Base-by-base conservation (phyloP, 352 stramenopile species). In the Globisporangium canariense region DNA sequence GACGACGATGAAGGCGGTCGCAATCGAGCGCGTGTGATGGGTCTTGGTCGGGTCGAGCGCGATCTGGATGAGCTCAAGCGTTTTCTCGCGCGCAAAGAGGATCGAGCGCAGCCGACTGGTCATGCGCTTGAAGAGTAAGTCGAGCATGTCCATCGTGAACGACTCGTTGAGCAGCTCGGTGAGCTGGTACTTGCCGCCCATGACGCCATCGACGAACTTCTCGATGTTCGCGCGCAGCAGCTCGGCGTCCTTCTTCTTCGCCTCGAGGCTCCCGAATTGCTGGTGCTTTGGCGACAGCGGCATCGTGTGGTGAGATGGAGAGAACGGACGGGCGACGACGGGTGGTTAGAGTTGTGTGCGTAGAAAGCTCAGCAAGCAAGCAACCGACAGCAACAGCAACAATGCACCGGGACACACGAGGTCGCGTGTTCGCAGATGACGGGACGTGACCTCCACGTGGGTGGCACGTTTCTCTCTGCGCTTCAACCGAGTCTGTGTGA, bases 41-140 rank as follows among this genome's bases (percentile, higher is more conserved):
- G 75, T 64, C 34, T 75, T 66, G 5, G 72, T 73, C 41, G 74
- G 64, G 57, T 94, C 75, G 30, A 94, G 67, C 59, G 85, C 80
- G 52, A 91, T 63, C 52, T 70, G 70, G 53, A 94, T 80, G 52
- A 94, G 74, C 77, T 94, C 85, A 50, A 85, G 71, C 67, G 78
- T 88, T 70, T 89, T 90, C 22, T 84, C 71, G 11, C 80, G 68
- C 18, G 79, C 72, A 64, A 94, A 94, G 18, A 94, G 69, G 55
- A 92, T 89, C 55, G 76, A 68, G 50, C 85, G 85, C 64, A 94
- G 69, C 16, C 84, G 82, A 61, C 67, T 81, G 52, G 85, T 94
- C 85, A 94, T 94, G 64, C 85, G 83, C 71, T 94, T 94, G 65
- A 94, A 90, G 30, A 94, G 79, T 60, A 94, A 66, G 43, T 94